Evolutionary conservation across 345 rosid genomes (phyloP).

Genomic region (Gossypium raimondii): DNA sequence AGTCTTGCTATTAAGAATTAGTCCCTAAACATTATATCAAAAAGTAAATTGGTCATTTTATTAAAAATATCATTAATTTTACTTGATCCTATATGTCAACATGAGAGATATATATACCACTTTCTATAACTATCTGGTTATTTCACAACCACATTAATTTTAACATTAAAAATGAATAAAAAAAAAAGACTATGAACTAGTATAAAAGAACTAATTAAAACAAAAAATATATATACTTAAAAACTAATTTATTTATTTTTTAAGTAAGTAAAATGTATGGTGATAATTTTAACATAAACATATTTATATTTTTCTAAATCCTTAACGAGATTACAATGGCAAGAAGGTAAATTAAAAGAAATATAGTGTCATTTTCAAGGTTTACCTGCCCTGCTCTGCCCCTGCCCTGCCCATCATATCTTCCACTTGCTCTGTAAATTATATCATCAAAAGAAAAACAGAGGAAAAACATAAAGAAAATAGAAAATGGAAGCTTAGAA

Average conservation of each 20-base stretch:
- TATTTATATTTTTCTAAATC: too few species aligned
- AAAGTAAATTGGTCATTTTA: fast-evolving
- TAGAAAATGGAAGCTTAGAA: constrained; percentile 21
- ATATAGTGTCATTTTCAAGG: not conserved
- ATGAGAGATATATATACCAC: fast-evolving
- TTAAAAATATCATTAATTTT: too few species aligned
- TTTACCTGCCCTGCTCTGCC: not conserved
- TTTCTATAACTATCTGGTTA: fast-evolving
- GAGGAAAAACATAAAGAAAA: constrained; percentile 11
- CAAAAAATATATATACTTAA: too few species aligned
- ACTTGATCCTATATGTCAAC: fast-evolving
- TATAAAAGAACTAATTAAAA: too few species aligned
- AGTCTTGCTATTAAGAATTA: too few species aligned
- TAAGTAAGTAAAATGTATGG: too few species aligned
- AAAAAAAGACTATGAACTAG: too few species aligned
- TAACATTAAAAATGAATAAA: too few species aligned
- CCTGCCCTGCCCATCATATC: constrained; percentile 13
- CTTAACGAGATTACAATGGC: too few species aligned
- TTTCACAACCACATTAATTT: fast-evolving
- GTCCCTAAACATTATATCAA: too few species aligned
- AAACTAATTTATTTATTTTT: too few species aligned
- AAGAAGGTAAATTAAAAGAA: not conserved
- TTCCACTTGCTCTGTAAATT: constrained; percentile 25
- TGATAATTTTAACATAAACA: too few species aligned
- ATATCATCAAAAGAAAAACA: constrained; percentile 13